Evolutionary conservation across 805 yeast genomes (phyloP).

Genomic region (Candida peoriensis): DNA sequence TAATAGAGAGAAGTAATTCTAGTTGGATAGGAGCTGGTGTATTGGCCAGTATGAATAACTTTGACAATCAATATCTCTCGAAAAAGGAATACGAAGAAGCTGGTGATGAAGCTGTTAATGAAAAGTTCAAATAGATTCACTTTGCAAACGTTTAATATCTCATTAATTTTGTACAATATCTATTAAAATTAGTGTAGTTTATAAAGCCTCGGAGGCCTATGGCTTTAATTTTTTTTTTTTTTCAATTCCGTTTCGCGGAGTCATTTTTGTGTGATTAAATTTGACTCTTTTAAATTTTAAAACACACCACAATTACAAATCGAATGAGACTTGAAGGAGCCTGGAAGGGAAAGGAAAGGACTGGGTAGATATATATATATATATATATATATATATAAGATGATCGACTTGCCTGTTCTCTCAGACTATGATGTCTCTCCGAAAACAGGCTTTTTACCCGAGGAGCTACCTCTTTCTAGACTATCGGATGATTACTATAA

Average conservation of each 20-base stretch:
- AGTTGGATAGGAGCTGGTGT: constrained; percentile 83
- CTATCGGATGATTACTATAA: constrained; percentile 58
- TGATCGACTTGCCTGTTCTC: constrained; percentile 40
- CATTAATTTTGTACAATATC: no score
- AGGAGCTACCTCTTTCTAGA: constrained; percentile 50
- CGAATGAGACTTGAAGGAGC: no score
- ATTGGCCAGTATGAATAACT: constrained; percentile 69
- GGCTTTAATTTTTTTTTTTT: no score
- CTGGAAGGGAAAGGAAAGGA: no score
- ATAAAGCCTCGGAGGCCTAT: no score
- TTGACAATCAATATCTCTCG: constrained; percentile 76
- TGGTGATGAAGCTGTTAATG: constrained; percentile 46
- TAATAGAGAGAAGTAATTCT: constrained; percentile 60
- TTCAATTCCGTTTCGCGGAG: not conserved
- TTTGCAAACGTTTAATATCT: no score
- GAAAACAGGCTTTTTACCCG: constrained; percentile 75
- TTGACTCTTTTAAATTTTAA: no score
- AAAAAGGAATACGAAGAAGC: constrained; percentile 67
- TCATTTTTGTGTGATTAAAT: no score
- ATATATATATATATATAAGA: no score
- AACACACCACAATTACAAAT: no score
- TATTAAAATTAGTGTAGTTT: no score
- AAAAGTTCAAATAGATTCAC: constrained; percentile 43
- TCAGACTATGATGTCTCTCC: constrained; percentile 68
- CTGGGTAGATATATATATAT: no score